These are phyloP conservation scores for Podila horticola DNA, from an alignment of 192 early-diverging fungal species.

Conservation along the genomic window DNA sequence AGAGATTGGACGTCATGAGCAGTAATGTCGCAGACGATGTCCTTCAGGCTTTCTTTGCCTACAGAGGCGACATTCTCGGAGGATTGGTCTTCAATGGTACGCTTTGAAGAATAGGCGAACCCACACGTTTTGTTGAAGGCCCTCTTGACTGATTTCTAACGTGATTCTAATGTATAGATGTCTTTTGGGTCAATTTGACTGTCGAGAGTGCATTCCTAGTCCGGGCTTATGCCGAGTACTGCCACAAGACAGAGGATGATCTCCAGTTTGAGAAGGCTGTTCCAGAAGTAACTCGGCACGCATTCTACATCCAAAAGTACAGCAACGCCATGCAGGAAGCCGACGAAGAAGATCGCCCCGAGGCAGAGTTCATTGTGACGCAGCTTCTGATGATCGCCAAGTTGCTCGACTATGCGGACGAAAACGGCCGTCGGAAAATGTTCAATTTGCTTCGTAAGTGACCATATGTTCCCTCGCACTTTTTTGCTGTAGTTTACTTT, in stretches of 20 bases:
- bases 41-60: conserved; percentile 70
- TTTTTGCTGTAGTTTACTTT: not conserved
- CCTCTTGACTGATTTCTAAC: not conserved
- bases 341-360: conserved; percentile 56
- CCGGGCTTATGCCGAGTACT: conserved; percentile 56
- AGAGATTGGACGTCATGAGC: conserved; percentile 78
- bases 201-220: conserved; percentile 63
- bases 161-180: conserved; percentile 31
- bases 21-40: conserved; percentile 70
- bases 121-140: not conserved
- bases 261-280: conserved; percentile 72
- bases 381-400: conserved; percentile 83
- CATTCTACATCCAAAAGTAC: conserved; percentile 66
- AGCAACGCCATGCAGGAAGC: conserved; percentile 61
- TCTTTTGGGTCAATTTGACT: conserved; percentile 66
- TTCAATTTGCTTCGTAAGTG: conserved; percentile 76
- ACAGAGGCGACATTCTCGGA: conserved; percentile 74
- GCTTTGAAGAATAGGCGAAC: not conserved
- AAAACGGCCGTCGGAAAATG: conserved; percentile 87
- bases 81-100: conserved; percentile 67
- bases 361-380: conserved; percentile 72
- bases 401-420: conserved; percentile 87
- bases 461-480: not conserved
- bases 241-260: conserved; percentile 62
- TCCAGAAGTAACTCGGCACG: conserved; percentile 73